phyloP scores from a whole-genome alignment of 129 eudicot species.

The Solidago caesia region DNA sequence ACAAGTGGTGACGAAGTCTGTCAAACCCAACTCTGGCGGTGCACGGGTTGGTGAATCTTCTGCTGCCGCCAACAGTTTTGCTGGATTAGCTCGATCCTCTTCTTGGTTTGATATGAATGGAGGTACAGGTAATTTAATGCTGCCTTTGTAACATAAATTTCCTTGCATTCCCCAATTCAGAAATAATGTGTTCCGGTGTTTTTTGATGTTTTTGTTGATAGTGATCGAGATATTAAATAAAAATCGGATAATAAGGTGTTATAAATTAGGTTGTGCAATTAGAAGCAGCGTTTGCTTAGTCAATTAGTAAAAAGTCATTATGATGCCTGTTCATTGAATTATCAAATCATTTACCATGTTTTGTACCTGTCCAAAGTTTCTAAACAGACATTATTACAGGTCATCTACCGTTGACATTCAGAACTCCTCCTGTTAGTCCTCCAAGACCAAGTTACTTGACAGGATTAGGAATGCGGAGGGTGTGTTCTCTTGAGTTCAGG shows the following conservation, averaged over 20 bases:
- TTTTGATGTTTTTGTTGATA: too few species aligned
- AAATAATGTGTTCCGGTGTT: not conserved
- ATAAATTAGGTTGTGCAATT: too few species aligned
- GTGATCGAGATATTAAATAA: too few species aligned
- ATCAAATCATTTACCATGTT: not conserved
- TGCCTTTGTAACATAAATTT: constrained; percentile 1
- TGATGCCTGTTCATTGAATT: not conserved
- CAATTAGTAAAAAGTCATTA: not conserved
- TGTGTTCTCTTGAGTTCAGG: constrained; percentile 84
- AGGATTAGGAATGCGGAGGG: constrained; percentile 69
- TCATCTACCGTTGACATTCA: constrained; percentile 64
- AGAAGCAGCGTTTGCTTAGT: not conserved
- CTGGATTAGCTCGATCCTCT: constrained; percentile 87
- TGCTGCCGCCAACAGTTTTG: constrained; percentile 41
- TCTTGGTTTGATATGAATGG: constrained; percentile 98
- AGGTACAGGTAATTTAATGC: constrained; percentile 40
- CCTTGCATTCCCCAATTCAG: not conserved
- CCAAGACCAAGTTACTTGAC: constrained; percentile 86
- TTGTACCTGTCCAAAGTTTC: not conserved
- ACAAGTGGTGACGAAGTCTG: constrained; percentile 76
- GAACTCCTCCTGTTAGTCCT: constrained; percentile 99
- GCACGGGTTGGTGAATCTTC: constrained; percentile 56
- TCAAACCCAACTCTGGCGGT: constrained; percentile 39
- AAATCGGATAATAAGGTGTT: not conserved
- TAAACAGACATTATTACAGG: constrained; percentile 30